Evolutionary conservation across 768 basidiomycete genomes (phyloP).

Genomic region (Glaciozyma antarctica): DNA sequence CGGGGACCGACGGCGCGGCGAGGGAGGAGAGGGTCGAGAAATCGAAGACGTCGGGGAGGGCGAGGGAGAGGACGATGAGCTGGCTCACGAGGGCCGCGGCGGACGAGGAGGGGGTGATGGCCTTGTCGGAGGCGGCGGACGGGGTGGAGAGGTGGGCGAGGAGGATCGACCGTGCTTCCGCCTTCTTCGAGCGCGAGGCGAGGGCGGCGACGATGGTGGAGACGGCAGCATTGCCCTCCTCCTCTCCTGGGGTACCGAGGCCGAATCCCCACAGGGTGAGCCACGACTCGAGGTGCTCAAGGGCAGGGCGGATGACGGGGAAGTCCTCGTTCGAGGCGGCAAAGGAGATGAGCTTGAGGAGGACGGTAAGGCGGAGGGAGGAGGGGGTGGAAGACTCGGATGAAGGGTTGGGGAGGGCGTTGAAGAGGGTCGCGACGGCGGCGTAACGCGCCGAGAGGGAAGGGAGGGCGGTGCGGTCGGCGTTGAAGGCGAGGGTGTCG

Average conservation of each 20-base stretch:
- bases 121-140: neutral
- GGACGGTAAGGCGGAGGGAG: conserved; percentile 11
- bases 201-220: conserved; percentile 10
- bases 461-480: neutral
- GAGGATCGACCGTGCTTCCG: conserved; percentile 14
- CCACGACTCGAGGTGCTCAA: conserved; percentile 4
- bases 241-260: conserved; percentile 13
- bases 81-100: conserved; percentile 8
- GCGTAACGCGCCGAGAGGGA: conserved; percentile 1
- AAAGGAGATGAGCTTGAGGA: conserved; percentile 22
- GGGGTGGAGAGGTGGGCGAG: conserved; percentile 6
- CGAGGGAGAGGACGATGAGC: conserved; percentile 21
- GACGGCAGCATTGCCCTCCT: conserved; percentile 15
- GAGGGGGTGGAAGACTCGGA: neutral
- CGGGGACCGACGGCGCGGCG: conserved; percentile 4
- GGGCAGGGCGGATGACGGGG: conserved; percentile 19
- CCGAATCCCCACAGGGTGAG: conserved; percentile 20
- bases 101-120: conserved; percentile 5
- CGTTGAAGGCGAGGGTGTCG: conserved; percentile 1
- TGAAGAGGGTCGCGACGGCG: conserved; percentile 28
- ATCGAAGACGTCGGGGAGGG: conserved; percentile 21
- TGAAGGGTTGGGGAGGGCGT: conserved; percentile 20
- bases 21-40: conserved; percentile 9
- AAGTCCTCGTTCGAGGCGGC: conserved; percentile 27
- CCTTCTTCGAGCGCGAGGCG: conserved; percentile 1